phyloP scores from a whole-genome alignment of 1,284 basidiomycete genomes.

The Bjerkandera adusta region DNA sequence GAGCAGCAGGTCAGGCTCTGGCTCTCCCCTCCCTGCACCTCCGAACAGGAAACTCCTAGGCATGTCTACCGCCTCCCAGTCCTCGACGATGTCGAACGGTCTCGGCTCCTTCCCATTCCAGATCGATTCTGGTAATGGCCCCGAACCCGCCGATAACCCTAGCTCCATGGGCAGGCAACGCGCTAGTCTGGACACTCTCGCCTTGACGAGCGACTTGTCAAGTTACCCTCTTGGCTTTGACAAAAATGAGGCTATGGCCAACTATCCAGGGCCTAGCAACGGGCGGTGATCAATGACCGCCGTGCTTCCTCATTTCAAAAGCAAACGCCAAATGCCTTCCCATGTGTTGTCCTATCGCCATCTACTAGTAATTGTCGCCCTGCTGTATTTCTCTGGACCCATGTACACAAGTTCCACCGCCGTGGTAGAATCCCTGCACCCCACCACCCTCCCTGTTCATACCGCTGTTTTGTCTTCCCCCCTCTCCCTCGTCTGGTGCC shows the following conservation, averaged over 20 bases:
- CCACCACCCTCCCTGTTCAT: too few species aligned
- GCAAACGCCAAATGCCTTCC: background rate
- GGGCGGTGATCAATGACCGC: background rate
- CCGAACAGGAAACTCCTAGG: slow-evolving; percentile 53
- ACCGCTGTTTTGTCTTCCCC: too few species aligned
- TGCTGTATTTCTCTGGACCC: slow-evolving; percentile 8
- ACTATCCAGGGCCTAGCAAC: slow-evolving; percentile 17
- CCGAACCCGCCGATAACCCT: slow-evolving; percentile 18
- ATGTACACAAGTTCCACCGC: slow-evolving; percentile 10
- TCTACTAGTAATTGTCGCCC: slow-evolving; percentile 3
- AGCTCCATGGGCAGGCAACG: slow-evolving; percentile 44
- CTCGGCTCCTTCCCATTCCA: slow-evolving; percentile 81
- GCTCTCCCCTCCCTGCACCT: slow-evolving; percentile 22
- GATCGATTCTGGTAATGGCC: slow-evolving; percentile 49
- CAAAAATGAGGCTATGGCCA: slow-evolving; percentile 18
- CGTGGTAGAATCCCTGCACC: too few species aligned
- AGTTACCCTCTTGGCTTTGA: slow-evolving; percentile 76
- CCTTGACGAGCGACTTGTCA: slow-evolving; percentile 74
- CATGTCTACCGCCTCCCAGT: slow-evolving; percentile 67
- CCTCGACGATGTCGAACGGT: slow-evolving; percentile 72
- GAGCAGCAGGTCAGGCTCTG: slow-evolving; percentile 5
- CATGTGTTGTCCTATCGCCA: slow-evolving; percentile 4
- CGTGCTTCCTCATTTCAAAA: slow-evolving; percentile 1
- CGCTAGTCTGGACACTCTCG: slow-evolving; percentile 79
- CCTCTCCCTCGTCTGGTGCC: background rate